Conservation (phyloP, 1,284 basidiomycete species). For the Porodaedalea pini region DNA sequence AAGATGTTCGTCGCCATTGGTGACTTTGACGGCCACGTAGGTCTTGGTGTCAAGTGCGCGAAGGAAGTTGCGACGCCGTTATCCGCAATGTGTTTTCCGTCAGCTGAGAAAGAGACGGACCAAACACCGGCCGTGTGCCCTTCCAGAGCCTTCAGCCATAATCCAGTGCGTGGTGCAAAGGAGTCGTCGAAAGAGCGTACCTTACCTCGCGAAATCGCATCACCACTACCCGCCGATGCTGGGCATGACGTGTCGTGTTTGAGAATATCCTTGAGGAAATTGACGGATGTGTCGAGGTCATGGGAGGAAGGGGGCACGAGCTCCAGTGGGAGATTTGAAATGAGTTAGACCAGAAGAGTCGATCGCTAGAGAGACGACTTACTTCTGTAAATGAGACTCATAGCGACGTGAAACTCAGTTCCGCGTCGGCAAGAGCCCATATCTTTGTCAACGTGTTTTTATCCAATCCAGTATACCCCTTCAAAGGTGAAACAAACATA, state of each 20-base stretch:
- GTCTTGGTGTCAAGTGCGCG: conserved; percentile 99
- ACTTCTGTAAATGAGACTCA: conserved; percentile 97
- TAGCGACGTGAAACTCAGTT: conserved; percentile 98
- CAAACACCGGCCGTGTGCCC: no score
- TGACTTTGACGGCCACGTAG: conserved; percentile 97
- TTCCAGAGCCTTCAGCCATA: no score
- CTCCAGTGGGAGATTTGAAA: conserved; percentile 80
- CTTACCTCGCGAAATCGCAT: no score
- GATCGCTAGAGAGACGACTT: conserved; percentile 26
- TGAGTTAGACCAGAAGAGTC: conserved; percentile 1
- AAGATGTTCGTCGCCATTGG: conserved; percentile 99
- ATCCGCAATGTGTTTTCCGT: no score
- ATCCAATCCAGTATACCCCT: conserved; percentile 78
- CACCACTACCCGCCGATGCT: no score
- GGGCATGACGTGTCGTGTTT: no score
- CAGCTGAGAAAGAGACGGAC: no score
- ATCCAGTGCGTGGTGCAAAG: no score
- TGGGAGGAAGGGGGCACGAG: conserved; percentile 89
- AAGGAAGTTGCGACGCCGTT: conserved; percentile 99
- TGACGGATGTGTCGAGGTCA: conserved; percentile 89
- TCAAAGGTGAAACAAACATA: no score
- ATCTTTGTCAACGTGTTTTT: conserved; percentile 91
- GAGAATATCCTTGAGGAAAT: conserved; percentile 89
- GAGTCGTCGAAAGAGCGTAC: no score
- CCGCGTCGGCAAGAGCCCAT: conserved; percentile 88